Percentiles rank a stretch among this genome's conserved stretches.
These are phyloP conservation scores for Fomitopsis pulvina DNA, from an alignment of 768 basidiomycete genomes.

Conservation along the genomic window DNA sequence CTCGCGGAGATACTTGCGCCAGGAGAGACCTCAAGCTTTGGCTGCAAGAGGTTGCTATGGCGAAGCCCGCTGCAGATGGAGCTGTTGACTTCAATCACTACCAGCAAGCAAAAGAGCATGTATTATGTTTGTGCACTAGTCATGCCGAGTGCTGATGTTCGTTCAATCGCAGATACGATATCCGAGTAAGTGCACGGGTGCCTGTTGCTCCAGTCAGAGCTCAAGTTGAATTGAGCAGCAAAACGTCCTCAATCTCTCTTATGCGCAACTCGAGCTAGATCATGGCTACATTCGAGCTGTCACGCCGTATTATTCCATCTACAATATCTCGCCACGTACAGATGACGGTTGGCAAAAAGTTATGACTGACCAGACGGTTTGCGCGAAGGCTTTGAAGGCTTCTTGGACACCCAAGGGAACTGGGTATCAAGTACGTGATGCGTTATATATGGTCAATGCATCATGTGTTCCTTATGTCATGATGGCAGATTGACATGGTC, in stretches of 20 bases:
- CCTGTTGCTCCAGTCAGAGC: not conserved
- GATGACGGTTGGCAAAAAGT: slow-evolving; percentile 23
- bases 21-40: slow-evolving; percentile 32
- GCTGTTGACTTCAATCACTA: slow-evolving; percentile 36
- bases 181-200: slow-evolving; percentile 23
- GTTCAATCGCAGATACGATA: slow-evolving; percentile 34
- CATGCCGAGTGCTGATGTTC: not conserved
- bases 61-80: slow-evolving; percentile 28
- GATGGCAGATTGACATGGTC: slow-evolving; percentile 30
- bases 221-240: slow-evolving; percentile 17
- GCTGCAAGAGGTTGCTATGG: slow-evolving; percentile 33
- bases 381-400: slow-evolving; percentile 26
- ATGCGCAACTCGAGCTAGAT: slow-evolving; percentile 43
- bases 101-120: slow-evolving; percentile 33
- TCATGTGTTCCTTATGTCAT: not conserved
- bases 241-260: slow-evolving; percentile 37
- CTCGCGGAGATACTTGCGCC: slow-evolving; percentile 40
- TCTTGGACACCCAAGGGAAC: slow-evolving; percentile 24
- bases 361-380: slow-evolving; percentile 23
- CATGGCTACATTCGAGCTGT: slow-evolving; percentile 36
- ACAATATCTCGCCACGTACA: slow-evolving; percentile 29
- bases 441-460: not conserved
- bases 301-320: slow-evolving; percentile 40
- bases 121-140: too few species aligned
- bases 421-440: slow-evolving; percentile 17